These are phyloP conservation scores for Viola pubescens DNA, from an alignment of 441 rosid genomes.

Conservation along the genomic window DNA sequence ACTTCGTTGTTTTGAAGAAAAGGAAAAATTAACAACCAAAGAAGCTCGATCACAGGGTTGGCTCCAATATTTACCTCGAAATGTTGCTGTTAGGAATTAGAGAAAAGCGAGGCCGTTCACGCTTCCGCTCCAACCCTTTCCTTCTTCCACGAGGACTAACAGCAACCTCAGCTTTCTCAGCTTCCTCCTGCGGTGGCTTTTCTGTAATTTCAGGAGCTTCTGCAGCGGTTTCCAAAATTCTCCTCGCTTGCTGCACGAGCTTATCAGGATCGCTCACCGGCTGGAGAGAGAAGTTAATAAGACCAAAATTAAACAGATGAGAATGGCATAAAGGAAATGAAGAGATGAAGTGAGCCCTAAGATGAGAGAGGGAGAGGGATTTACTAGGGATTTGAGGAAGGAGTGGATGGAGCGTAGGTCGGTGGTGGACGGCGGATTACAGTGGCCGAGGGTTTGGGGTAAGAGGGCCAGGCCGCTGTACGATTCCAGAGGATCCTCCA, in stretches of 20 bases:
- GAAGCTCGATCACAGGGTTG: background rate
- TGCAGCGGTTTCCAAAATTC: slow-evolving; percentile 27
- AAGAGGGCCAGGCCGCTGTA: slow-evolving; percentile 51
- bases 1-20: background rate
- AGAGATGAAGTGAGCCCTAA: background rate
- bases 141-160: slow-evolving; percentile 49
- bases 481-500: slow-evolving; percentile 43
- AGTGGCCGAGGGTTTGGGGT: slow-evolving; percentile 42
- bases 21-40: background rate
- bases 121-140: slow-evolving; percentile 58
- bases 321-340: background rate
- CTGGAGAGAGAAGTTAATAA: slow-evolving; percentile 27
- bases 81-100: slow-evolving; percentile 31
- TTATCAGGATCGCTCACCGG: slow-evolving; percentile 39
- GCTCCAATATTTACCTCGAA: slow-evolving; percentile 34
- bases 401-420: slow-evolving; percentile 34
- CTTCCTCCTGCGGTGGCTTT: slow-evolving; percentile 16
- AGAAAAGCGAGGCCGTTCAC: slow-evolving; percentile 43
- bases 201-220: slow-evolving; percentile 18
- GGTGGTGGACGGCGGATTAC: slow-evolving; percentile 22
- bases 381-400: slow-evolving; percentile 54
- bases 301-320: background rate
- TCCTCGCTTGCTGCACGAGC: slow-evolving; percentile 41
- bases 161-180: slow-evolving; percentile 20
- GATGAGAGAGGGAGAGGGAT: background rate